Evolutionary conservation across 305 asterid species (phyloP).

Genomic region (Fraxinus dipetala): DNA sequence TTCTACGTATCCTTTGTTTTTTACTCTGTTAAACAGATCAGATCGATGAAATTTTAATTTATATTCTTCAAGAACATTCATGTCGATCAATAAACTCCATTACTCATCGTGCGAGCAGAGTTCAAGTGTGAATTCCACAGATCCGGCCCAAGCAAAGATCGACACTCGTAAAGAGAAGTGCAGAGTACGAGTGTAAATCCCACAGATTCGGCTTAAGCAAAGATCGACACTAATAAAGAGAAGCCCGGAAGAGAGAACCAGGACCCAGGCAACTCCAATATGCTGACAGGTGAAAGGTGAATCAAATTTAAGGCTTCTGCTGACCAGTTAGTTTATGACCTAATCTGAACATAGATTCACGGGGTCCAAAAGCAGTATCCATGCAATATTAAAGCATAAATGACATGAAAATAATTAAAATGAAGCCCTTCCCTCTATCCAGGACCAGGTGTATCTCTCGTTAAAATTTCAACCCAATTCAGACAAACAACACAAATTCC

Average conservation of each 20-base stretch:
- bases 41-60: background rate
- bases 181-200: background rate
- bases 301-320: background rate
- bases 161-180: background rate
- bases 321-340: background rate
- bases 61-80: background rate
- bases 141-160: background rate
- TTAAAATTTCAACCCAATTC: background rate
- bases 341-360: background rate
- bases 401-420: background rate
- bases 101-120: background rate
- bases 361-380: background rate
- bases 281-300: background rate
- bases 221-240: background rate
- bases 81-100: background rate
- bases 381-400: background rate
- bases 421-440: background rate
- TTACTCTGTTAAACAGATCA: background rate
- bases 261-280: background rate
- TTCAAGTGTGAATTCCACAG: background rate
- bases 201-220: background rate
- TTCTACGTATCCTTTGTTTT: background rate
- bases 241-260: background rate
- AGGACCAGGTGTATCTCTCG: background rate
- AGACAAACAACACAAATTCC: conserved; percentile 12